phyloP scores from a whole-genome alignment of 345 rosid species.

The Tarenaya hassleriana region DNA sequence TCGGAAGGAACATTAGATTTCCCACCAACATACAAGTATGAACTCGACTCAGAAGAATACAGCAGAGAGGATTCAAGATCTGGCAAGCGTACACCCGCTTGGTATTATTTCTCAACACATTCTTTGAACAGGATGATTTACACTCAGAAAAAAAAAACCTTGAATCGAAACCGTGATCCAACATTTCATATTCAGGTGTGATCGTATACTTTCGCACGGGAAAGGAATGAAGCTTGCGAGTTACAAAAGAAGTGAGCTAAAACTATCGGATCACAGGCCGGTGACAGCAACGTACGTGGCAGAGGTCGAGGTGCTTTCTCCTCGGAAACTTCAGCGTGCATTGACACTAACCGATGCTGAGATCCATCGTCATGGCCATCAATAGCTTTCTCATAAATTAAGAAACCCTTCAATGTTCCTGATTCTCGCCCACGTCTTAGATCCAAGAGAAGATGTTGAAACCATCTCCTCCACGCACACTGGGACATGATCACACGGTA shows the following conservation, averaged over 20 bases:
- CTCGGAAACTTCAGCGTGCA: conserved; percentile 68
- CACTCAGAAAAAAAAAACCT: too few species aligned
- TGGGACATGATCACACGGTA: too few species aligned
- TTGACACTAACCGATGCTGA: conserved; percentile 73
- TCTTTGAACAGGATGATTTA: neutral
- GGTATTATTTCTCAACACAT: conserved; percentile 39
- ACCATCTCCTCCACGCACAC: too few species aligned
- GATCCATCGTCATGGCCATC: conserved; percentile 22
- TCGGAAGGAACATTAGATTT: conserved; percentile 62
- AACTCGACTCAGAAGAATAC: conserved; percentile 65
- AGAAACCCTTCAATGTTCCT: too few species aligned
- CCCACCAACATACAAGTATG: conserved; percentile 90
- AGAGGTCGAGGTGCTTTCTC: conserved; percentile 74
- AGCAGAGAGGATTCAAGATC: conserved; percentile 61
- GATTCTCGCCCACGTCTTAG: too few species aligned
- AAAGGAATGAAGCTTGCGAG: conserved; percentile 67
- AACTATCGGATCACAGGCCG: conserved; percentile 85
- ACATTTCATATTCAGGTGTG: conserved; percentile 54
- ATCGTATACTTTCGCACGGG: conserved; percentile 77
- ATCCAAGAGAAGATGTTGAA: too few species aligned
- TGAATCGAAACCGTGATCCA: too few species aligned
- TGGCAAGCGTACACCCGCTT: conserved; percentile 82
- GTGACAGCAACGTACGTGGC: conserved; percentile 70
- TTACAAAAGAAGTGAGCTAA: conserved; percentile 67
- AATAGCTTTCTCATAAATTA: neutral